These are phyloP conservation scores for Blastobotrys elegans DNA, from an alignment of 1,139 yeast genomes.

Conservation along the genomic window DNA sequence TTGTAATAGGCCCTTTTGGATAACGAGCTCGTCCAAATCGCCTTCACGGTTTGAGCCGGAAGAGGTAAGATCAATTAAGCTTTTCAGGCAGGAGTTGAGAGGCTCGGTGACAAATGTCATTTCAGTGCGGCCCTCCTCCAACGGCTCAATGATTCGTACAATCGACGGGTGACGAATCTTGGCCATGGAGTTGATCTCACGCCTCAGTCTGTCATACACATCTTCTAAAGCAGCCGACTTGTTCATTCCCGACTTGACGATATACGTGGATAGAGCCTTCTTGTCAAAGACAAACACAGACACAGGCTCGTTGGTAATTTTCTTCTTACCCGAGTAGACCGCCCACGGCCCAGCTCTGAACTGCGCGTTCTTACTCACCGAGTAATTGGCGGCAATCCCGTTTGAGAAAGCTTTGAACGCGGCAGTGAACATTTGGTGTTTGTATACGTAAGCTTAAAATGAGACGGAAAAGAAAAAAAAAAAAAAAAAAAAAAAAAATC, in stretches of 20 bases:
- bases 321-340: slow-evolving; percentile 75
- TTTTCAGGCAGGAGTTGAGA: slow-evolving; percentile 54
- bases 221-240: slow-evolving; percentile 34
- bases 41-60: slow-evolving; percentile 29
- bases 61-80: slow-evolving; percentile 36
- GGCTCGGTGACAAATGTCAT: slow-evolving; percentile 78
- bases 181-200: slow-evolving; percentile 65
- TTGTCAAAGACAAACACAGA: slow-evolving; percentile 89
- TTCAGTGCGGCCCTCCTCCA: slow-evolving; percentile 78
- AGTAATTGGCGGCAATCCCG: slow-evolving; percentile 62
- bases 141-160: slow-evolving; percentile 73
- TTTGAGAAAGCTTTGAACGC: slow-evolving; percentile 27
- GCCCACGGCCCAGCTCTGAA: slow-evolving; percentile 83
- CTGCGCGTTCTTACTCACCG: slow-evolving; percentile 67
- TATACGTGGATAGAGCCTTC: slow-evolving; percentile 57
- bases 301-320: slow-evolving; percentile 43
- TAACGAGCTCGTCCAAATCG: slow-evolving; percentile 56
- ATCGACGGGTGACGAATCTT: slow-evolving; percentile 86
- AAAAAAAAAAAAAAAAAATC: background rate
- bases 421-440: slow-evolving; percentile 11
- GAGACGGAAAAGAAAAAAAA: too few relatives aligned
- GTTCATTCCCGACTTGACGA: slow-evolving; percentile 48
- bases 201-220: slow-evolving; percentile 45
- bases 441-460: too few relatives aligned
- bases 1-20: slow-evolving; percentile 84